phyloP scores from a whole-genome alignment of 768 basidiomycete species.

The Boletus pseudopeckii region DNA sequence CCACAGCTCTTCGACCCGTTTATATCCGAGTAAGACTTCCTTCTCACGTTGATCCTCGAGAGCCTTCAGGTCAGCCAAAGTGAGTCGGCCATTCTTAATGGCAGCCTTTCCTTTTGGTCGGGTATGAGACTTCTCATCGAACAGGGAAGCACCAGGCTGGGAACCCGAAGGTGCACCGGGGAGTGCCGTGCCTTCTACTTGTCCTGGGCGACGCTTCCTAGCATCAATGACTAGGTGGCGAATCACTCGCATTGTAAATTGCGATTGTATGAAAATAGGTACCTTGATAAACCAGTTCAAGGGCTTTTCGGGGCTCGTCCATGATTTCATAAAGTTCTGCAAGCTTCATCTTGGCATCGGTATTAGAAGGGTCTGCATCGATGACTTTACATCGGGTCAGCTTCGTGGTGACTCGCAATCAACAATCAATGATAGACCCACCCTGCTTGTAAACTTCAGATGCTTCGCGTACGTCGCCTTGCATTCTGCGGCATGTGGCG shows the following conservation, averaged over 20 bases:
- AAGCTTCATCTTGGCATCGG: constrained; percentile 84
- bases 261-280: neutral
- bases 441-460: constrained; percentile 82
- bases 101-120: constrained; percentile 35
- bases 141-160: constrained; percentile 48
- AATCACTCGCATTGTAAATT: constrained; percentile 47
- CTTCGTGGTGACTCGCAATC: neutral
- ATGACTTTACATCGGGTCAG: constrained; percentile 52
- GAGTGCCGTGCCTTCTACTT: constrained; percentile 10
- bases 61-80: constrained; percentile 55
- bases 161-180: constrained; percentile 13
- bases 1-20: constrained; percentile 61
- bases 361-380: constrained; percentile 66
- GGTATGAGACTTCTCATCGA: constrained; percentile 48
- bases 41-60: constrained; percentile 66
- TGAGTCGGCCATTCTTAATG: constrained; percentile 43
- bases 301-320: constrained; percentile 30
- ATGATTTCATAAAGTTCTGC: constrained; percentile 87
- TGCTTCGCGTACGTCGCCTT: constrained; percentile 72
- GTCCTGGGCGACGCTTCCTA: constrained; percentile 43
- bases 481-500: constrained; percentile 75
- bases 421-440: constrained; percentile 31
- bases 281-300: constrained; percentile 48
- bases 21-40: constrained; percentile 57
- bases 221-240: constrained; percentile 51